A percentile compares a stretch with the other conserved stretches of the same genome.
Conservation (phyloP, 202 grass and related monocot genomes). For the Elaeis oleifera region DNA sequence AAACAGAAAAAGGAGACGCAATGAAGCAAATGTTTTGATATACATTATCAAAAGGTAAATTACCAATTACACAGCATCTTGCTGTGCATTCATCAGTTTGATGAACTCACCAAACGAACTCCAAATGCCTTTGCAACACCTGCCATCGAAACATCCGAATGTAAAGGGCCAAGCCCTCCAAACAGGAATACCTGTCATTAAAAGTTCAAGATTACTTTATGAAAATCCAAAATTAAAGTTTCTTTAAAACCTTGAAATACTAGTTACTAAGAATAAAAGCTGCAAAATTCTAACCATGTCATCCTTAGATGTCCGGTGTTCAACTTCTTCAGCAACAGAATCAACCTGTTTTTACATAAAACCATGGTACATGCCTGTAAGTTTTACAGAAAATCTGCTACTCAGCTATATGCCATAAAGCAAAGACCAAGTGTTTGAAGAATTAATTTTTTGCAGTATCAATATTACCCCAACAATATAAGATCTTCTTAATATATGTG, state of each 20-base stretch:
- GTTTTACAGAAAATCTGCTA: no score
- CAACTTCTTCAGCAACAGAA: constrained; percentile 86
- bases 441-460: no score
- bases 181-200: constrained; percentile 77
- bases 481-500: no score
- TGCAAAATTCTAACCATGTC: constrained; percentile 49
- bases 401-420: no score
- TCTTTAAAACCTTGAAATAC: no score
- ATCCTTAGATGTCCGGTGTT: constrained; percentile 58
- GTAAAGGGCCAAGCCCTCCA: constrained; percentile 87
- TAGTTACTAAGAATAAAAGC: no score
- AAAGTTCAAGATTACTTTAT: constrained; percentile 9
- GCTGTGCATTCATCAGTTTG: constrained; percentile 1
- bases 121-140: constrained; percentile 98
- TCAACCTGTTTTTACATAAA: constrained; percentile 50
- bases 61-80: neutral
- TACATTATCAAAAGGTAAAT: no score
- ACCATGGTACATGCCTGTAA: neutral
- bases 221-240: neutral
- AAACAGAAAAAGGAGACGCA: no score
- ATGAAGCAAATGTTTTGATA: no score
- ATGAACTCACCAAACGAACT: constrained; percentile 70
- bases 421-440: no score
- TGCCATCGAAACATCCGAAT: constrained; percentile 80
- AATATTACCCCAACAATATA: no score